Evolutionary conservation across 2,329 filamentous ascomycete genomes (phyloP).

Genomic region (Ophiostoma himal-ulmi): DNA sequence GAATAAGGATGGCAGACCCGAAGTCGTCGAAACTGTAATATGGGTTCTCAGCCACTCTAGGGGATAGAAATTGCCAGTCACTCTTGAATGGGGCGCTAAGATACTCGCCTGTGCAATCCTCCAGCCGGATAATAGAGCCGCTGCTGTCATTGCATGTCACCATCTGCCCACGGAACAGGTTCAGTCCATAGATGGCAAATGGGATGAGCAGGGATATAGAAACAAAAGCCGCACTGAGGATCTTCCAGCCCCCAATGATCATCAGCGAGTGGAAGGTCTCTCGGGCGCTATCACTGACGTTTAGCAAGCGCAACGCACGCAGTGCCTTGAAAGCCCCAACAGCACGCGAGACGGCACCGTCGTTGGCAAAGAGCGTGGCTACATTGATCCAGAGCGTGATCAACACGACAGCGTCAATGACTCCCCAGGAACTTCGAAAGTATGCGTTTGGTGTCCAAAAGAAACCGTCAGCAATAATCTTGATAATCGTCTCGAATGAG

Average conservation of each 20-base stretch:
- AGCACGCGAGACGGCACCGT: slow-evolving; percentile 79
- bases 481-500: slow-evolving; percentile 78
- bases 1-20: slow-evolving; percentile 84
- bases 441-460: slow-evolving; percentile 98
- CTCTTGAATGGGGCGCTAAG: slow-evolving; percentile 64
- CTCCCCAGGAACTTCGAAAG: slow-evolving; percentile 91
- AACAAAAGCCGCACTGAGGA: slow-evolving; percentile 85
- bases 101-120: slow-evolving; percentile 81
- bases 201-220: slow-evolving; percentile 91
- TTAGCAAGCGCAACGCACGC: slow-evolving; percentile 81
- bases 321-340: slow-evolving; percentile 97
- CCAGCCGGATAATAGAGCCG: slow-evolving; percentile 52
- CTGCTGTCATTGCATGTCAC: slow-evolving; percentile 69
- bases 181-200: slow-evolving; percentile 93
- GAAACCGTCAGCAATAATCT: slow-evolving; percentile 89
- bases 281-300: slow-evolving; percentile 90
- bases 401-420: slow-evolving; percentile 88
- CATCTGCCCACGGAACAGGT: slow-evolving; percentile 82
- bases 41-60: slow-evolving; percentile 71
- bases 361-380: slow-evolving; percentile 69
- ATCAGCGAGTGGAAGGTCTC: slow-evolving; percentile 97
- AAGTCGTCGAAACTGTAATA: slow-evolving; percentile 95
- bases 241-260: slow-evolving; percentile 88
- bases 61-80: slow-evolving; percentile 75
- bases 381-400: slow-evolving; percentile 96